Percentiles rank a stretch among this genome's conserved stretches.
Evolutionary conservation across 352 stramenopile species (phyloP).

Genomic region (Albugo candida): DNA sequence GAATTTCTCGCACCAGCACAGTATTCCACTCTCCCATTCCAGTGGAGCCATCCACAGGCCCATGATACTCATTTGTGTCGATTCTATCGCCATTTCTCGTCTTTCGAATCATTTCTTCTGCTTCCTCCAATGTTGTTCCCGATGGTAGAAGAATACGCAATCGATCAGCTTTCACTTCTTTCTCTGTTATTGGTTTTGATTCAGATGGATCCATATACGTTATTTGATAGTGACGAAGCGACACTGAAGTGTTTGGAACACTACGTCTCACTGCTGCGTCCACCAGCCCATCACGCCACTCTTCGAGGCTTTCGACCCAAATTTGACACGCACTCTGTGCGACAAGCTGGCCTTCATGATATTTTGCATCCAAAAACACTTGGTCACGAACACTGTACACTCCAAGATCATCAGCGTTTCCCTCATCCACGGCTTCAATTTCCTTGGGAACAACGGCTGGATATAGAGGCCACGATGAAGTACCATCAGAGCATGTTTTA

Average conservation of each 20-base stretch:
- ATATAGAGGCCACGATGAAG: slow-evolving; percentile 18
- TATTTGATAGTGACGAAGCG: slow-evolving; percentile 36
- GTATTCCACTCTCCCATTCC: slow-evolving; percentile 72
- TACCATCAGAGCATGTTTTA: background rate
- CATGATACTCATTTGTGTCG: background rate
- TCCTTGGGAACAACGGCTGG: background rate
- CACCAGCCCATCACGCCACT: slow-evolving; percentile 59
- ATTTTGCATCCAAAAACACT: slow-evolving; percentile 71
- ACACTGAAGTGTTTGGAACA: slow-evolving; percentile 45
- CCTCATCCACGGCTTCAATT: slow-evolving; percentile 10
- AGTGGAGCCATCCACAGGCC: slow-evolving; percentile 26
- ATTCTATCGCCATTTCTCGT: slow-evolving; percentile 13
- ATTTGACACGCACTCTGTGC: slow-evolving; percentile 55
- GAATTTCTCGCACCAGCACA: slow-evolving; percentile 46
- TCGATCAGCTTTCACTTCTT: slow-evolving; percentile 27
- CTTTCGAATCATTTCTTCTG: slow-evolving; percentile 37
- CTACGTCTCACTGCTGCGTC: slow-evolving; percentile 31
- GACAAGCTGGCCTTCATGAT: slow-evolving; percentile 19
- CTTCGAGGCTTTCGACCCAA: slow-evolving; percentile 52
- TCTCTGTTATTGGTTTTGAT: slow-evolving; percentile 20
- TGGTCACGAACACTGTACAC: slow-evolving; percentile 41
- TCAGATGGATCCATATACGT: slow-evolving; percentile 35
- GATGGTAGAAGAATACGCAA: slow-evolving; percentile 44
- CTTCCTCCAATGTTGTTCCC: slow-evolving; percentile 37
- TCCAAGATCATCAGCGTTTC: slow-evolving; percentile 30